Conservation (phyloP, 768 basidiomycete species). For the Clitopilus passeckerianus region DNA sequence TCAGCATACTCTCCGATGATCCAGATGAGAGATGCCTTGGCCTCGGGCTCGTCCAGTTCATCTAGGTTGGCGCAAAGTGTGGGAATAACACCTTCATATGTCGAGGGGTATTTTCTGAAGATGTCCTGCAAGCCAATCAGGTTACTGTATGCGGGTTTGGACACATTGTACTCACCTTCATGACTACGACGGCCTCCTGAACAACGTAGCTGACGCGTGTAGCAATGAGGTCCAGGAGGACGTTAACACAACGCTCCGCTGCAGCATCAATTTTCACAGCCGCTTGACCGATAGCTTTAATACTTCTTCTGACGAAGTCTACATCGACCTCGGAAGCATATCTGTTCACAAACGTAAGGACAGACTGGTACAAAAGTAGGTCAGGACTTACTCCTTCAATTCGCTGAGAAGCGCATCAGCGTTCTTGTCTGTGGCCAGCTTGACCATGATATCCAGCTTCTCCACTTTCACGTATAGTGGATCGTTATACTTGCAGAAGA, state of each 20-base stretch:
- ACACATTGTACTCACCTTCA: constrained; percentile 65
- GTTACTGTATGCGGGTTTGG: background rate
- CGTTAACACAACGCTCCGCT: constrained; percentile 92
- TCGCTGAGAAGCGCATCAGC: constrained; percentile 94
- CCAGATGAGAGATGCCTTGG: constrained; percentile 97
- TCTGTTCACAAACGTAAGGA: constrained; percentile 31
- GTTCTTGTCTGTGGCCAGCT: constrained; percentile 85
- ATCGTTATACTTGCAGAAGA: constrained; percentile 99
- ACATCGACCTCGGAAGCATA: constrained; percentile 98
- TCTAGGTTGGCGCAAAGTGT: constrained; percentile 93
- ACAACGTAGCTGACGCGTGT: constrained; percentile 97
- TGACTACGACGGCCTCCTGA: constrained; percentile 96
- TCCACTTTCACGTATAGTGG: constrained; percentile 99
- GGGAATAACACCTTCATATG: constrained; percentile 96
- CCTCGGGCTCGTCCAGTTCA: constrained; percentile 96
- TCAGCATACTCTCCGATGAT: constrained; percentile 98
- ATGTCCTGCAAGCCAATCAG: constrained; percentile 63
- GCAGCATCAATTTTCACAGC: constrained; percentile 93
- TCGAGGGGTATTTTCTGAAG: constrained; percentile 94
- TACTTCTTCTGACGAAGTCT: constrained; percentile 92
- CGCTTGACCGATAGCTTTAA: constrained; percentile 95
- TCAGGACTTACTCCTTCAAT: constrained; percentile 81
- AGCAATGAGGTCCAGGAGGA: constrained; percentile 86
- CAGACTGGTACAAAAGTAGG: background rate
- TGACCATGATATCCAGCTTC: constrained; percentile 98